A percentile compares a stretch with the other conserved stretches of the same genome.
Evolutionary conservation across 208 protist genomes (phyloP).

Genomic region (Trypanosoma scelopori): DNA sequence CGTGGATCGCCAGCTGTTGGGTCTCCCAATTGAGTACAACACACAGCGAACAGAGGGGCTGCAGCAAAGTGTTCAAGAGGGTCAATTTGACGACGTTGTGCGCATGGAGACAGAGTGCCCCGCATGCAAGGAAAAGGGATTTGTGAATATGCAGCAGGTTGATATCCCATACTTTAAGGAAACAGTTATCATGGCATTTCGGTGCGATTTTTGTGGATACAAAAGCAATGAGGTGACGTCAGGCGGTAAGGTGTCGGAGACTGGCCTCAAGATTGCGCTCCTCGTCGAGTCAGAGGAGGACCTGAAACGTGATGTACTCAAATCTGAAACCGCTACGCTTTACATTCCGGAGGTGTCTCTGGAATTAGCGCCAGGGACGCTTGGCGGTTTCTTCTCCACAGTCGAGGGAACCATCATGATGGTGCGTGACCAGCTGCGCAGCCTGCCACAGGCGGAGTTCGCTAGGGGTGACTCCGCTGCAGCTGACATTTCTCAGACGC

Average conservation of each 20-base stretch:
- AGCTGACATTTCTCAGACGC: conserved; percentile 15
- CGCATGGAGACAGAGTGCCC: conserved; percentile 74
- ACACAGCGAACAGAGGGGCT: conserved; percentile 72
- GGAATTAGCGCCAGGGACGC: conserved; percentile 83
- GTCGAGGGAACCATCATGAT: conserved; percentile 91
- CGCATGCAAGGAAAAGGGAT: conserved; percentile 64
- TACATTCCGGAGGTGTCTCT: conserved; percentile 89
- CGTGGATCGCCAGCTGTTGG: conserved; percentile 85
- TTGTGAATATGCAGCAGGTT: conserved; percentile 81
- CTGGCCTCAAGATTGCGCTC: conserved; percentile 75
- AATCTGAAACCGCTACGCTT: conserved; percentile 90
- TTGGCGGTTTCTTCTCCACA: conserved; percentile 94
- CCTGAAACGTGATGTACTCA: conserved; percentile 93
- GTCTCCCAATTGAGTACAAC: conserved; percentile 88
- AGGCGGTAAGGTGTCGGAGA: conserved; percentile 80
- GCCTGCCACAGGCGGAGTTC: conserved; percentile 78
- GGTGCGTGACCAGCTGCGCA: conserved; percentile 85
- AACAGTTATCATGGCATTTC: conserved; percentile 93
- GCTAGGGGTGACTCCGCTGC: conserved; percentile 70
- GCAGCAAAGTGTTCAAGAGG: conserved; percentile 77
- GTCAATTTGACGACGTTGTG: conserved; percentile 66
- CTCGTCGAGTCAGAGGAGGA: conserved; percentile 77
- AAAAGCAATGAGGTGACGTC: conserved; percentile 94
- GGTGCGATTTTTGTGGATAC: conserved; percentile 93
- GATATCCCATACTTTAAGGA: conserved; percentile 96